Evolutionary conservation across 495 filamentous ascomycete genomes (phyloP).

Genomic region (Sabuloglossum arenarium): DNA sequence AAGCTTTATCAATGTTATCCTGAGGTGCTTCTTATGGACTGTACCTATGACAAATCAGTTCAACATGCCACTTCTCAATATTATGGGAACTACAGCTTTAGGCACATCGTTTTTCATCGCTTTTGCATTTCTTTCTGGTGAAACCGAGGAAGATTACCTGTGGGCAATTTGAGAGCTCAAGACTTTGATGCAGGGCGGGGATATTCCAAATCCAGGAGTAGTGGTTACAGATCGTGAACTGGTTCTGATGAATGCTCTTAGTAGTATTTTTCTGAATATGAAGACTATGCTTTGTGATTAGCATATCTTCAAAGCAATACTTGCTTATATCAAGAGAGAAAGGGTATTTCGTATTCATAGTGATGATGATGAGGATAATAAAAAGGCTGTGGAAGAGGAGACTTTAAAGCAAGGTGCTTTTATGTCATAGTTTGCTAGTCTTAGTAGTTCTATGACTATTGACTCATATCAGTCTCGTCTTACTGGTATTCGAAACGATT

Average conservation of each 20-base stretch:
- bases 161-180: background rate
- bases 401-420: no score
- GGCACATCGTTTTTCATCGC: slow-evolving; percentile 5
- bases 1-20: no score
- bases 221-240: background rate
- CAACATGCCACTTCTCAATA: slow-evolving; percentile 6
- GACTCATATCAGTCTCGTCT: background rate
- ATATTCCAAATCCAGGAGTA: background rate
- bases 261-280: background rate
- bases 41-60: background rate
- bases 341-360: no score
- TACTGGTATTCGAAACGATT: no score
- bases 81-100: no score
- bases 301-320: background rate
- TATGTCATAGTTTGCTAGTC: no score
- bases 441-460: background rate
- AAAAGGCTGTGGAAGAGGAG: background rate
- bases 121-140: slow-evolving; percentile 4
- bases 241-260: background rate
- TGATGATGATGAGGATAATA: background rate
- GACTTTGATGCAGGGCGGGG: background rate
- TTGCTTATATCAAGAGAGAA: background rate
- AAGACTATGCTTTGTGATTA: background rate
- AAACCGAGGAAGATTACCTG: background rate
- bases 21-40: no score